Evolutionary conservation across 2,329 filamentous ascomycete genomes (phyloP).

Genomic region (Trichophyton mentagrophytes): DNA sequence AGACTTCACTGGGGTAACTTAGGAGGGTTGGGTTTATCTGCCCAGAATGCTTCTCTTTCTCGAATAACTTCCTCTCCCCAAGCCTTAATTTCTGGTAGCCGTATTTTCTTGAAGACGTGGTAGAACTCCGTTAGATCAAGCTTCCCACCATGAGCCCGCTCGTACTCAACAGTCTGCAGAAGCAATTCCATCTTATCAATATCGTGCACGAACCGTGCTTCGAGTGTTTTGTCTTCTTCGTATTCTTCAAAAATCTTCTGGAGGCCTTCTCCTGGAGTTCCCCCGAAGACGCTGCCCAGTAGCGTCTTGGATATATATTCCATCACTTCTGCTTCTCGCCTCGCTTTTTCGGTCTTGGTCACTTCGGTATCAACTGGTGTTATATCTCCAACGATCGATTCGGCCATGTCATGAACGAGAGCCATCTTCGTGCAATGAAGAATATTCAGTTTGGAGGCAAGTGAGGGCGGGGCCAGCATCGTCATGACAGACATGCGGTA

Average conservation of each 20-base stretch:
- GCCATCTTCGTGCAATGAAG: slow-evolving; percentile 87
- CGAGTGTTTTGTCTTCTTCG: slow-evolving; percentile 70
- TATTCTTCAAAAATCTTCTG: slow-evolving; percentile 86
- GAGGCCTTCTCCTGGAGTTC: slow-evolving; percentile 56
- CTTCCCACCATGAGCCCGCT: slow-evolving; percentile 52
- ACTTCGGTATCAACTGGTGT: slow-evolving; percentile 74
- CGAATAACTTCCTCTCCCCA: slow-evolving; percentile 67
- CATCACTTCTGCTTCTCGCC: slow-evolving; percentile 81
- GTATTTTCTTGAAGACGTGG: slow-evolving; percentile 61
- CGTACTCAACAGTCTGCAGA: slow-evolving; percentile 93
- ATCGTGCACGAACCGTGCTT: slow-evolving; percentile 86
- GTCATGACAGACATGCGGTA: slow-evolving; percentile 97
- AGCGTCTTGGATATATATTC: slow-evolving; percentile 68
- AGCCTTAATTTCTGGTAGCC: slow-evolving; percentile 60
- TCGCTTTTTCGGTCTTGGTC: slow-evolving; percentile 72
- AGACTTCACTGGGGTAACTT: neutral
- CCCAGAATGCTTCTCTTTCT: slow-evolving; percentile 67
- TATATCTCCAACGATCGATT: slow-evolving; percentile 88
- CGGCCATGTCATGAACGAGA: slow-evolving; percentile 93
- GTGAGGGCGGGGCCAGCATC: slow-evolving; percentile 70
- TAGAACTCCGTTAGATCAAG: slow-evolving; percentile 78
- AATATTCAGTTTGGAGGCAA: slow-evolving; percentile 61
- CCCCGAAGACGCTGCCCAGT: slow-evolving; percentile 63
- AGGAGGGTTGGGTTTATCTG: slow-evolving; percentile 25
- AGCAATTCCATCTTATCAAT: slow-evolving; percentile 94